Base-by-base conservation (phyloP, 176 grass and related monocot species). In the Carex cristatella region DNA sequence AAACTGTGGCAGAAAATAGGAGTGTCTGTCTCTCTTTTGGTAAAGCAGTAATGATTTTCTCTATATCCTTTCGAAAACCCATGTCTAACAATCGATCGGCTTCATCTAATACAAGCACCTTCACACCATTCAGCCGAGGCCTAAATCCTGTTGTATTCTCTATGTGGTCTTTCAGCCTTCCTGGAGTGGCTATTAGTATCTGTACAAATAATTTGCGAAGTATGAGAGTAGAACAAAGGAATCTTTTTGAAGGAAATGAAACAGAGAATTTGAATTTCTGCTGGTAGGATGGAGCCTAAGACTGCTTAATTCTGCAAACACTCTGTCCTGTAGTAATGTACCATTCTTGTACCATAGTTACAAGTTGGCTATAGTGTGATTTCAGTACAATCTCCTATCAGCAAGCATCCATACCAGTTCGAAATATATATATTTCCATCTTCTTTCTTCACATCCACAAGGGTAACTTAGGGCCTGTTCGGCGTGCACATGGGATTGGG, bases 41-140 rank as follows among this genome's bases (percentile, higher is more conserved):
- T 79, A 95, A 86, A 79, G 85, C 86, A 74, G 86, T 42, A 84
- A 99, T 84, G 87, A 99, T 95, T 76, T 88, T 95, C 84, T 99
- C 96, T 85, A 98, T 95, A 84, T 95, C 96, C 86, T 86, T 99
- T 77, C 88, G 84, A 83, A 99, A 99, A 62, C 96, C 93, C 93
- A 99, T 99, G 87, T 99, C 96, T 76, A 95, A 89, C 71, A 99
- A 84, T 79, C 88, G 91, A 84, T 99, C 96, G 80, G 96, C 93
- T 89, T 99, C 96, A 88, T 99, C 96, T 84, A 99, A 90, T 84
- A 99, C 85, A 84, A 95, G 89, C 79, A 99, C 87, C 42, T 99
- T 99, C 30, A 99, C 85, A 53, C 93, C 96, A 81, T 79, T 99
- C 37, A 99, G 88, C 61, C 93, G 87, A 61, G 85, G 70, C 56